Percentiles rank a stretch among this genome's conserved stretches.
These are phyloP conservation scores for Puccinia novopanici DNA, from an alignment of 1,284 basidiomycete genomes.

Conservation along the genomic window DNA sequence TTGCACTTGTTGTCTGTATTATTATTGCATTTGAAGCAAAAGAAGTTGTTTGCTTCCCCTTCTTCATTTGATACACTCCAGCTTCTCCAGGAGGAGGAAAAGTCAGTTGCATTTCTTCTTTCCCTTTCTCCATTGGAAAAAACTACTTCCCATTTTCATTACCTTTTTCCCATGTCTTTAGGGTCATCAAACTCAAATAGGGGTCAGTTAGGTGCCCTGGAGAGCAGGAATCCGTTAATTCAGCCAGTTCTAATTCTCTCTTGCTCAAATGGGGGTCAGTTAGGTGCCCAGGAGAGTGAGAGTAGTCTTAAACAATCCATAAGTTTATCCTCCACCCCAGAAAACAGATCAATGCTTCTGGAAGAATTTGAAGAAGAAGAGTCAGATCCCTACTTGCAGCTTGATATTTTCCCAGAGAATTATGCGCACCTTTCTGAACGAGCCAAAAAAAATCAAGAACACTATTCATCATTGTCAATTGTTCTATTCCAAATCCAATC, in stretches of 20 bases:
- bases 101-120: too few relatives aligned
- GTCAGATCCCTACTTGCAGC: neutral
- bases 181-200: neutral
- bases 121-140: too few relatives aligned
- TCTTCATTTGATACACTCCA: too few relatives aligned
- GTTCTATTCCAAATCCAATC: neutral
- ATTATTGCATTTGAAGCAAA: too few relatives aligned
- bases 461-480: neutral
- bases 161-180: neutral
- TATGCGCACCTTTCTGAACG: neutral
- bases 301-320: neutral
- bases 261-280: neutral
- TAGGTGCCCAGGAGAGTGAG: neutral
- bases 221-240: neutral
- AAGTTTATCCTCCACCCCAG: neutral
- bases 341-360: neutral
- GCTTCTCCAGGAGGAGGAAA: too few relatives aligned
- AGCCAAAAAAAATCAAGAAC: neutral
- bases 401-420: neutral
- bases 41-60: too few relatives aligned
- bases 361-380: neutral
- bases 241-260: neutral
- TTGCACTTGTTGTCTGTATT: too few relatives aligned
- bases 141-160: neutral
- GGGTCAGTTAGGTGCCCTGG: conserved; percentile 17